Base-by-base conservation (phyloP, 805 yeast genomes). In the Isabelozyma heimii region DNA sequence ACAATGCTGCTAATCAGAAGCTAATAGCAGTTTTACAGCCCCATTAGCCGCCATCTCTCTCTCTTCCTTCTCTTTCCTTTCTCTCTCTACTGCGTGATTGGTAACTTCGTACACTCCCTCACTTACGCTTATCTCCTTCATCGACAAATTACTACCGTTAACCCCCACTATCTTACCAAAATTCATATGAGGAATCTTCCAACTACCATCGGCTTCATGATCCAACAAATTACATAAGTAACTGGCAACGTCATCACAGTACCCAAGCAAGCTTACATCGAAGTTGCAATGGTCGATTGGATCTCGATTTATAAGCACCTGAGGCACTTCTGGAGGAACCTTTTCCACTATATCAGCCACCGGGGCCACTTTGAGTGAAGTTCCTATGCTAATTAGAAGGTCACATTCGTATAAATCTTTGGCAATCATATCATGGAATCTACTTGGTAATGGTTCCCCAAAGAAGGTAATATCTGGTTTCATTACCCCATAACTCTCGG, bases 401-500 rank as follows among this genome's bases (percentile, higher is more conserved):
- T 91, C 97, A 14, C 95, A 91, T 37, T 77, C 77, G 9, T 75
- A 66, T 50, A 88, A 65, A 64, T 91, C 97, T 2, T 75, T 52
- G 13, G 50, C 50, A 37, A 72, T 63, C 37, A 52, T 52, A 44
- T 61, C 62, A 52, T 73, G 75, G 52, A 65, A 74, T 20, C 60
- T 50, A 13, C 46, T 55, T 14, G 85, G 85, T 5, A 90, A 79
- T 4, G 87, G 80, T 46, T 82, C 81, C 0, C 96, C 96, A 43
- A 91, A 89, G 27, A 85, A 80, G 42, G 92, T 96, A 52, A 94
- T 91, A 62, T 90, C 96, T 1, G 96, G 96, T 61, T 91, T 91
- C 89, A 71, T 88, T 77, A 73, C 91, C 12, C 72, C 69, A 47
- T 55, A 63, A 43, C 65, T 62, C 46, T 65, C 68, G 4, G 59